Evolutionary conservation across 352 stramenopile genomes (phyloP), one percentile per base, ranked within the genome.

Genomic region (Blastocystis sp.): DNA sequence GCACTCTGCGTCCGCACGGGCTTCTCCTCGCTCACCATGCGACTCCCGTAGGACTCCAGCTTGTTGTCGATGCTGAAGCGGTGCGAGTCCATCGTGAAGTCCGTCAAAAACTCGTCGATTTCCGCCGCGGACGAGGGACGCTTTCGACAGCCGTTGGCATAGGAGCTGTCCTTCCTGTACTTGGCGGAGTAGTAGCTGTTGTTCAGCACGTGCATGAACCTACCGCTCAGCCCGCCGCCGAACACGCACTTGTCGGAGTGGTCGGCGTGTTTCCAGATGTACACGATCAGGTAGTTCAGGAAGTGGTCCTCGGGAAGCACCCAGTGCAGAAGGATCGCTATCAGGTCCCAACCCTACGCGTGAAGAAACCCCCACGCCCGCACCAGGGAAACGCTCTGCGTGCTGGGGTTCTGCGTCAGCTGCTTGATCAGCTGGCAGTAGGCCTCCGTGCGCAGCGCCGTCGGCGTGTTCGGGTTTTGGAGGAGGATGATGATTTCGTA

Each of bases 391-490:
- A 64, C 10, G 34, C 88, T 91, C 21, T 81, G 65, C 41, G 67
- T 61, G 56, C 62, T 90, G 1, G 90, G 89, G 88, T 93, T 93
- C 28, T 90, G 71, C 1, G 89, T 91, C 48, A 93, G 90, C 82
- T 93, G 91, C 86, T 93, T 93, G 88, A 92, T 92, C 53, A 92
- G 56, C 88, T 93, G 91, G 17, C 92, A 76, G 81, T 93, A 93
- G 3, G 91, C 41, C 86, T 93, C 91, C 43, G 90, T 90, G 14
- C 91, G 91, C 3, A 93, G 74, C 2, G 11, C 45, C 1, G 62
- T 48, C 40, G 90, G 81, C 38, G 70, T 64, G 56, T 90, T 43
- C 5, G 81, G 89, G 56, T 64, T 66, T 76, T 86, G 62, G 21
- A 84, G 40, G 21, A 84, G 65, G 14, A 14, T 11, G 70, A 92